phyloP scores from a whole-genome alignment of 2,329 filamentous ascomycete genomes.

The Ceratocystis ficicola region DNA sequence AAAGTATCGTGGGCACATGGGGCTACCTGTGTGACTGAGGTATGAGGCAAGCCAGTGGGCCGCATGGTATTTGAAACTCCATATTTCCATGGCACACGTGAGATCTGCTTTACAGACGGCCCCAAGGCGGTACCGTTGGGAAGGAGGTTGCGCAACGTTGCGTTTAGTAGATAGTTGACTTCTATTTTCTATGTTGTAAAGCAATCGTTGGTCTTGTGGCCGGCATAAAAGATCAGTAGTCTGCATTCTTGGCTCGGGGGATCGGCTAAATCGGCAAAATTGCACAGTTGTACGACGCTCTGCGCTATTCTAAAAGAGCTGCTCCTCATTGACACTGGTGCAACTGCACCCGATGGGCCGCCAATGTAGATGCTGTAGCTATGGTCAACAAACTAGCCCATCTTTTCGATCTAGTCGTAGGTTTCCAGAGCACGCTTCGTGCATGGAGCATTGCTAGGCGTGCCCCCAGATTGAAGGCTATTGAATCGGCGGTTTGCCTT shows the following conservation, averaged over 20 bases:
- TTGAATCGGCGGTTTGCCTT: slow-evolving; percentile 45
- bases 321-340: slow-evolving; percentile 38
- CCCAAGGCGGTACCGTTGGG: slow-evolving; percentile 48
- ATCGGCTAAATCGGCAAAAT: slow-evolving; percentile 30
- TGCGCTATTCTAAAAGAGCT: slow-evolving; percentile 46
- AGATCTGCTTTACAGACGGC: slow-evolving; percentile 44
- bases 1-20: slow-evolving; percentile 42
- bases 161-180: slow-evolving; percentile 39
- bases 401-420: slow-evolving; percentile 44
- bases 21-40: slow-evolving; percentile 38
- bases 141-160: slow-evolving; percentile 38
- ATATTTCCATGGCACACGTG: slow-evolving; percentile 51
- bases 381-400: slow-evolving; percentile 37
- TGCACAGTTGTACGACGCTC: slow-evolving; percentile 50
- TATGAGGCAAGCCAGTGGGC: slow-evolving; percentile 42
- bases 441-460: slow-evolving; percentile 58
- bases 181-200: slow-evolving; percentile 40
- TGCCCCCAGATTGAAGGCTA: slow-evolving; percentile 53
- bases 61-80: slow-evolving; percentile 51
- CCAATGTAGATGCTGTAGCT: slow-evolving; percentile 50
- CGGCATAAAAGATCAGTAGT: no score
- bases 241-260: background rate
- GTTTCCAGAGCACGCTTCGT: slow-evolving; percentile 43
- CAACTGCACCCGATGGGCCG: slow-evolving; percentile 40
- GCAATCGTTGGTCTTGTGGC: slow-evolving; percentile 20